Evolutionary conservation across 768 basidiomycete species (phyloP), one percentile per base, ranked within the genome.

Genomic region (Leccinum obscurum): DNA sequence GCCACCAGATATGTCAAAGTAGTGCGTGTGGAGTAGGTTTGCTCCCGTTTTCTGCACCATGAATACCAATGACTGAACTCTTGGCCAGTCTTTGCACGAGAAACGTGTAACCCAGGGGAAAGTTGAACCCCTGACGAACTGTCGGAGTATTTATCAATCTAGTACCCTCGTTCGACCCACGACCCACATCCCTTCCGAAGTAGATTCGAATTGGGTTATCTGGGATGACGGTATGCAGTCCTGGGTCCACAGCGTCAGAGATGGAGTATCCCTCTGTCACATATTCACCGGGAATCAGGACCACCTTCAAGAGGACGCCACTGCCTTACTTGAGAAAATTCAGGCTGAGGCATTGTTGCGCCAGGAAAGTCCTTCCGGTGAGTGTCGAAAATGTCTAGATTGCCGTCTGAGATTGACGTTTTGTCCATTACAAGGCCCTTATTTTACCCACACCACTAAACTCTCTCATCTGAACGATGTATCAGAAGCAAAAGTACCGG

Each of bases 281-380:
- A 60, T 85, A 48, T 85, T 83, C 62, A 81, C 80, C 1, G 73
- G 80, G n/a, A 85, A 85, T 60, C 62, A 71, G 15, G 64, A 68
- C n/a, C 34, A 55, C 3, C 66, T 82, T 50, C 83, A 85, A 64
- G 56, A 44, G 50, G 71, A 73, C 1, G 76, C 82, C 13, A 76
- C 75, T 2, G 56, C 50, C 6, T 64, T 83, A 30, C 68, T 85
- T 4, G 64, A 68, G 24, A 66, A 65, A 14, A 72, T 85, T 14
- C 83, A 85, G 64, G 39, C 70, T 61, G 75, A 69, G 2, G 61
- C 69, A 2, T 54, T 66, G 9, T 53, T 74, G 52, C 57, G 54
- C 37, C 65, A 55, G 51, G 66, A 67, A 53, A 63, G 71, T 44
- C 6, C 46, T 13, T 56, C 54, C 17, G 65, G 72, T 75, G 52